Base-by-base conservation (phyloP, 75 land plant species). In the Pinus taeda region DNA sequence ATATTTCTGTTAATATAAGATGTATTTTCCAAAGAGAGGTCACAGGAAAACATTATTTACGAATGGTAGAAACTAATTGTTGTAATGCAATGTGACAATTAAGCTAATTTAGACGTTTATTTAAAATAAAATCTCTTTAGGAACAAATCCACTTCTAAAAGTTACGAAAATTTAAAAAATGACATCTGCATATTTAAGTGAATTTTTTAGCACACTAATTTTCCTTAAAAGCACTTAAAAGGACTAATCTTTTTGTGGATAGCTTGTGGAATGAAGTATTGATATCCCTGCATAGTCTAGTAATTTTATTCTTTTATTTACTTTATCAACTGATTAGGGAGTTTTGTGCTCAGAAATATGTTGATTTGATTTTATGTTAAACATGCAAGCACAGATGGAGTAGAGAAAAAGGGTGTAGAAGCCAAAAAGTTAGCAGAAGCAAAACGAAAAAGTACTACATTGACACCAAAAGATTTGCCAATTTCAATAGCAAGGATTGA, bases 401-500 rank as follows among this genome's bases (percentile, higher is more conserved):
- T 26, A 15, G 39, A 66, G 56, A 80, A 81, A 74, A 82, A 80
- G 37, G 61, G 80, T 39, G 37, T 22, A 33, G 60, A 75, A 77
- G 18, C 80, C 24, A 86, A 86, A 57, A 59, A 84, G 57, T 63
- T 76, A 22, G 57, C 60, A 57, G 81, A 67, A 18, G 15, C 80
- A 17, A 93, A 93, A 70, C 56, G 76, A 5, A 91, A 86, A 70
- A 70, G 66, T 55, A 62, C 66, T 33, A 62, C 80, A 58, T 56
- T 87, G 58, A 56, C 33, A 37, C 74, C 4, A 6, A 85, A 82
- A 72, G 85, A 82, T 77, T 61, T 75, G 30, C 88, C 90, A 59
- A 86, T 89, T 77, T 82, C 88, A 11, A 81, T 93, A 71, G 62
- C 91, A 20, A 91, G 91, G 77, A 85, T 96, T 37, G 99, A 97